A percentile compares a stretch with the other conserved stretches of the same genome.
These are phyloP conservation scores for Scheffersomyces segobiensis DNA, from an alignment of 1,139 yeast species.

Conservation along the genomic window DNA sequence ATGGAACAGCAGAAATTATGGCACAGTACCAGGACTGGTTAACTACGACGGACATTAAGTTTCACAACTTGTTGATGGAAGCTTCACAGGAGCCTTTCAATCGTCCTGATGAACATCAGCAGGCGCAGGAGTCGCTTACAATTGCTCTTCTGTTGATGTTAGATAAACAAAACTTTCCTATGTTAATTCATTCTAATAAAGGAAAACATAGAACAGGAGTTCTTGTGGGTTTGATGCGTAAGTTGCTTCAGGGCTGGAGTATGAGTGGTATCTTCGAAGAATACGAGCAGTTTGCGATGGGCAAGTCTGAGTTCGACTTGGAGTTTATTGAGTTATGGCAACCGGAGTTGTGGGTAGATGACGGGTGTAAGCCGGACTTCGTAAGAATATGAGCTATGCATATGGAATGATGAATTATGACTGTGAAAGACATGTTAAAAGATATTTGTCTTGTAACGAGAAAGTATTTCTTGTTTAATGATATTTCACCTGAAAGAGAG, in stretches of 20 bases:
- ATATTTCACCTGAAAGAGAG: neutral
- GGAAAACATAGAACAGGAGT: constrained; percentile 96
- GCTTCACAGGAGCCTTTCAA: constrained; percentile 77
- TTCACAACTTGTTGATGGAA: constrained; percentile 64
- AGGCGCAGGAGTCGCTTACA: constrained; percentile 51
- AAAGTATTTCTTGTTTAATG: neutral
- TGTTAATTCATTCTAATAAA: constrained; percentile 86
- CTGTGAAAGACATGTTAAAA: neutral
- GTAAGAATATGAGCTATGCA: constrained; percentile 21
- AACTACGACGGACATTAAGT: constrained; percentile 50
- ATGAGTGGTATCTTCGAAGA: constrained; percentile 92
- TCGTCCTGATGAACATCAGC: constrained; percentile 44
- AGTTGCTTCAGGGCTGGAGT: constrained; percentile 88
- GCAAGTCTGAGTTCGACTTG: constrained; percentile 88
- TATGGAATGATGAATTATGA: neutral
- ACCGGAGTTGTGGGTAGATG: constrained; percentile 41
- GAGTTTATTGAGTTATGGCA: constrained; percentile 59
- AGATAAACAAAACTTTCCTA: constrained; percentile 77
- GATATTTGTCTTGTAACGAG: neutral
- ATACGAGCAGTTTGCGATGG: constrained; percentile 88
- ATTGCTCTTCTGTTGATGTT: constrained; percentile 64
- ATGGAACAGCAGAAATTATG: constrained; percentile 41
- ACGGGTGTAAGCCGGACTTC: constrained; percentile 37
- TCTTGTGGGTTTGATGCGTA: constrained; percentile 83
- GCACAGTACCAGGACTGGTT: constrained; percentile 66